Conservation (phyloP, 2,329 filamentous ascomycete species). For the Proliferodiscus dingleyae region DNA sequence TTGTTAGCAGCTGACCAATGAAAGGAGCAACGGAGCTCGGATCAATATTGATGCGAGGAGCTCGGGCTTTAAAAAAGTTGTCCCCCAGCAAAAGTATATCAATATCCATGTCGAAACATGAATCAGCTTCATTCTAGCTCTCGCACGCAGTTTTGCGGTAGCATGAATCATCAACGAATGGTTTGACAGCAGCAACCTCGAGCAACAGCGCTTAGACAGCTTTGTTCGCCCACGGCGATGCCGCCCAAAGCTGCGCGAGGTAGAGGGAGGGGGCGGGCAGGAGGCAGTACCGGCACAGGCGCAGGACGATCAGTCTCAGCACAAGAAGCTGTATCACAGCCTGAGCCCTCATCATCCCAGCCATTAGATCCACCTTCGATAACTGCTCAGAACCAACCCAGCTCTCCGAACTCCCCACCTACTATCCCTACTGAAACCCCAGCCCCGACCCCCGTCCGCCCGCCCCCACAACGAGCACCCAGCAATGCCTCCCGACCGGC, state of each 20-base stretch:
- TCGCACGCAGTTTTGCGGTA: background rate
- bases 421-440: conserved; percentile 28
- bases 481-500: background rate
- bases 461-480: conserved; percentile 3
- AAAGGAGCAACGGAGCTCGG: too few species aligned
- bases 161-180: conserved; percentile 3
- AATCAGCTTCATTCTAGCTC: background rate
- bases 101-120: background rate
- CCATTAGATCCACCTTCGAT: conserved; percentile 2
- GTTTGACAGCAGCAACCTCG: conserved; percentile 7
- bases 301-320: conserved; percentile 6
- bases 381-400: conserved; percentile 11
- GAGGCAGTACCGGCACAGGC: conserved; percentile 16
- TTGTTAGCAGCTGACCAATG: conserved; percentile 4
- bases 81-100: conserved; percentile 7
- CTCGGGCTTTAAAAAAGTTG: conserved; percentile 9
- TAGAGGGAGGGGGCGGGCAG: conserved; percentile 20
- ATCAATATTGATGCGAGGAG: conserved; percentile 2
- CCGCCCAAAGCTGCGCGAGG: conserved; percentile 24
- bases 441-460: conserved; percentile 25
- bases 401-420: conserved; percentile 28
- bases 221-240: conserved; percentile 13
- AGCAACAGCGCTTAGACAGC: background rate
- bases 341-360: conserved; percentile 2
- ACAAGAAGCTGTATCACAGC: conserved; percentile 4